Percentiles rank a stretch among this genome's conserved stretches.
These are phyloP conservation scores for Chlamydomonas eustigma DNA, from an alignment of 139 green algal genomes.

Conservation along the genomic window DNA sequence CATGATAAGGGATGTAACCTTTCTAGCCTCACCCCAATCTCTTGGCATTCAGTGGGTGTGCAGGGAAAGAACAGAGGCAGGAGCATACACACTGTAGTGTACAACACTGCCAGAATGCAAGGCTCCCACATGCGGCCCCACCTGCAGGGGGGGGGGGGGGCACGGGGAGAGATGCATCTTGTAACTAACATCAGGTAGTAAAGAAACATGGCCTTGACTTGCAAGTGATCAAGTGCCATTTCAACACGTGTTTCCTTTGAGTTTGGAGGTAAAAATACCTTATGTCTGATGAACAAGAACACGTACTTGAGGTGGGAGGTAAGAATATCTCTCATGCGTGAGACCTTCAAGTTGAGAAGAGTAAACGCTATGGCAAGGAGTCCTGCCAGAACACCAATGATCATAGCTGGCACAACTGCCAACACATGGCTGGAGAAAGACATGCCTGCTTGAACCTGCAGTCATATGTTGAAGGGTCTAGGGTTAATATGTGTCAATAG, in stretches of 20 bases:
- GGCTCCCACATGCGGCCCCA: constrained; percentile 68
- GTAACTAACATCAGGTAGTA: no score
- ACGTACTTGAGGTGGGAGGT: constrained; percentile 3
- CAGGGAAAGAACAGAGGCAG: constrained; percentile 82
- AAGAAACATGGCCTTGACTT: no score
- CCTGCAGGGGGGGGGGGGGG: constrained; percentile 13
- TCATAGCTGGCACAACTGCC: constrained; percentile 62
- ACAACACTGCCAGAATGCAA: constrained; percentile 66
- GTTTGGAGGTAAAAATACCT: no score
- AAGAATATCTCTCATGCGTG: constrained; percentile 12
- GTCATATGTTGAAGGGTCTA: no score
- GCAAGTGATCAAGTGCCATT: no score
- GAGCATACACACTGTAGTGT: constrained; percentile 71
- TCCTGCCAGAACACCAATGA: constrained; percentile 68
- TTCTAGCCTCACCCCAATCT: not conserved
- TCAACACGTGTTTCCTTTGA: no score
- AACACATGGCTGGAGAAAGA: constrained; percentile 65
- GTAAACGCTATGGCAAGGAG: constrained; percentile 72
- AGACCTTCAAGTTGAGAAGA: constrained; percentile 64
- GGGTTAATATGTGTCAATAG: no score
- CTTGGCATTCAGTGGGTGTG: constrained; percentile 53
- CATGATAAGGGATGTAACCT: no score
- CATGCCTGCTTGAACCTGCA: constrained; percentile 32
- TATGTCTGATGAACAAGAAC: no score
- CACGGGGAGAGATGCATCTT: no score